Conservation (phyloP, 208 protist species). For the Trypanosoma theileri region DNA sequence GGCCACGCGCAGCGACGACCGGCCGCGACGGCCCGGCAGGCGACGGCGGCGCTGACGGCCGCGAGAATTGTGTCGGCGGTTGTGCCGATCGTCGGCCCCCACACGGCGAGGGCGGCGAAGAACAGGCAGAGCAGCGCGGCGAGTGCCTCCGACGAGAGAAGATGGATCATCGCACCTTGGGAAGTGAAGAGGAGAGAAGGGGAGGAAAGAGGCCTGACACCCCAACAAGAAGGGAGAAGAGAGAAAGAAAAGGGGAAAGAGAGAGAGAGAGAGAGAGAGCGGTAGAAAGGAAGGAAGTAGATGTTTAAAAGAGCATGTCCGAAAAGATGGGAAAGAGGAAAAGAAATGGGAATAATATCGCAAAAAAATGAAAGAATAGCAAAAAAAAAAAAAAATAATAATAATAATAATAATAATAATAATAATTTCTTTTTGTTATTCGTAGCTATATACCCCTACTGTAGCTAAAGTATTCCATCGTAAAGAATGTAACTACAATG, state of each 20-base stretch:
- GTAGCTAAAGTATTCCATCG: not conserved
- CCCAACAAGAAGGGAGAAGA: too few relatives aligned
- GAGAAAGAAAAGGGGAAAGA: too few relatives aligned
- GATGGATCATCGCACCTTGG: constrained; percentile 54
- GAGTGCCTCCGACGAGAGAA: constrained; percentile 54
- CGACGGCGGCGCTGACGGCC: constrained; percentile 34
- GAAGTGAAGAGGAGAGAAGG: too few relatives aligned
- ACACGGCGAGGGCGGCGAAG: constrained; percentile 9
- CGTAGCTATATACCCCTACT: not conserved
- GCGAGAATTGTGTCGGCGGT: constrained; percentile 15
- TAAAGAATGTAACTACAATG: constrained; percentile 25
- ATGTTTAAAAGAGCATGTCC: too few relatives aligned
- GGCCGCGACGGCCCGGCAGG: constrained; percentile 46
- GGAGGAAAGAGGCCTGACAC: too few relatives aligned
- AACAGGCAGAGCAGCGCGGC: constrained; percentile 33
- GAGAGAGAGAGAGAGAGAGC: too few relatives aligned
- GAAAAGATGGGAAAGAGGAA: not conserved
- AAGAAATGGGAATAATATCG: not conserved
- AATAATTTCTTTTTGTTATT: too few relatives aligned
- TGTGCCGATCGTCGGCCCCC: constrained; percentile 11
- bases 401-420: too few relatives aligned
- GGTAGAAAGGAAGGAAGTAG: too few relatives aligned
- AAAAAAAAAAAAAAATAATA: constrained; percentile 17
- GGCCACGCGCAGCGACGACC: constrained; percentile 70
- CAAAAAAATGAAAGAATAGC: constrained; percentile 4